Evolutionary conservation across 129 eudicot genomes (phyloP).

Genomic region (Escallonia herrerae): DNA sequence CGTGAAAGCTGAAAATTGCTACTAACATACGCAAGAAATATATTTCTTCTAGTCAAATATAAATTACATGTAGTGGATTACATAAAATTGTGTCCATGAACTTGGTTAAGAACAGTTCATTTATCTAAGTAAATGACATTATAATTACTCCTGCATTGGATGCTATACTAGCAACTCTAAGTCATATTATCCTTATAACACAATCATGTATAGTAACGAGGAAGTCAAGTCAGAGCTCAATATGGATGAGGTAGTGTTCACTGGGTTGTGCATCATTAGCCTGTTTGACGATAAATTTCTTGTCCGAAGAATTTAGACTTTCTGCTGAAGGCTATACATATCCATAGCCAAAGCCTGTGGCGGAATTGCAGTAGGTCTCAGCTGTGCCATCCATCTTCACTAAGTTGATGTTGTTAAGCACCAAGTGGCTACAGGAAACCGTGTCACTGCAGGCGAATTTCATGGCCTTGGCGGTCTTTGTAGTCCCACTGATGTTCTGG

Average conservation of each 20-base stretch:
- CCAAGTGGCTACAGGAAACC: constrained; percentile 74
- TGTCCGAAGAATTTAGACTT: constrained; percentile 62
- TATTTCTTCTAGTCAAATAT: too few relatives aligned
- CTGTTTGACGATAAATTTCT: constrained; percentile 22
- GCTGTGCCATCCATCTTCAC: constrained; percentile 55
- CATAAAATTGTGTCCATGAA: too few relatives aligned
- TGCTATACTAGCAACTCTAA: too few relatives aligned
- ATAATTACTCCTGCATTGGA: too few relatives aligned
- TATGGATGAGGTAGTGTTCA: constrained; percentile 43
- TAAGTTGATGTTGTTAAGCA: constrained; percentile 61
- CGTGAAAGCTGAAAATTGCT: too few relatives aligned
- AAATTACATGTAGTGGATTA: too few relatives aligned
- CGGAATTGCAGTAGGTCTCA: constrained; percentile 76
- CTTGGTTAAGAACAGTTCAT: too few relatives aligned
- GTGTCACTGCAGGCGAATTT: constrained; percentile 86
- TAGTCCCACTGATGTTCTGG: constrained; percentile 74
- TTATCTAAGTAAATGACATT: too few relatives aligned
- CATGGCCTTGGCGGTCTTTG: constrained; percentile 66
- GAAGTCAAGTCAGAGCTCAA: constrained; percentile 50
- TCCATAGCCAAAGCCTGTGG: constrained; percentile 58
- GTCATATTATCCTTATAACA: too few relatives aligned
- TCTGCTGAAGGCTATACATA: constrained; percentile 72
- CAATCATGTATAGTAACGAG: not conserved
- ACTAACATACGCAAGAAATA: too few relatives aligned
- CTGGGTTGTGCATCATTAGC: constrained; percentile 17